Conservation (phyloP, 2,329 filamentous ascomycete genomes). For the Metarhizium robertsii region DNA sequence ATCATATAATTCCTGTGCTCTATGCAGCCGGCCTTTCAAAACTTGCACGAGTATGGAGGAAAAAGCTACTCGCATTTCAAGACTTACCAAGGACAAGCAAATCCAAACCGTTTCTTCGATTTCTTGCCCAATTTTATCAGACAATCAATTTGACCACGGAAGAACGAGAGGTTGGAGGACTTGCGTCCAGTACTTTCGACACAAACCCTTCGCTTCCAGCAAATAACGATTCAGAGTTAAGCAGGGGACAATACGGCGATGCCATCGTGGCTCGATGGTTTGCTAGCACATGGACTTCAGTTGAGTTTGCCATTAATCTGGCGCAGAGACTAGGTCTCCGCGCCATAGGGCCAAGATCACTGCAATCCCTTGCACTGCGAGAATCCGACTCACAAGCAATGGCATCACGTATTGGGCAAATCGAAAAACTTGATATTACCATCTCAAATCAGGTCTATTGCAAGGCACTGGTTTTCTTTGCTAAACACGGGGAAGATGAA, state of each 20-base stretch:
- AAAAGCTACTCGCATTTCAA: slow-evolving; percentile 26
- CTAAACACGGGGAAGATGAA: slow-evolving; percentile 41
- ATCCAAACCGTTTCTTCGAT: slow-evolving; percentile 38
- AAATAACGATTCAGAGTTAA: neutral
- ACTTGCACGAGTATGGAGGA: slow-evolving; percentile 39
- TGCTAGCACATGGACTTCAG: slow-evolving; percentile 59
- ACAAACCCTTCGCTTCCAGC: neutral
- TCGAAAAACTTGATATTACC: slow-evolving; percentile 53
- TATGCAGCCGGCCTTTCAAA: slow-evolving; percentile 35
- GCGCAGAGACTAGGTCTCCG: slow-evolving; percentile 62
- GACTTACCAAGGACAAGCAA: slow-evolving; percentile 33
- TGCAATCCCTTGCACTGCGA: slow-evolving; percentile 68
- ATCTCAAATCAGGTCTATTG: slow-evolving; percentile 56
- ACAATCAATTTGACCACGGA: slow-evolving; percentile 24
- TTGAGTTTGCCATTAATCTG: slow-evolving; percentile 63
- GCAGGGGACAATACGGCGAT: slow-evolving; percentile 18
- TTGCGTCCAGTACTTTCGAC: neutral
- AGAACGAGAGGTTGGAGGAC: slow-evolving; percentile 21
- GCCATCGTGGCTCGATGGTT: slow-evolving; percentile 73
- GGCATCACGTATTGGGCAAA: slow-evolving; percentile 46
- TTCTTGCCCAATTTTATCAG: slow-evolving; percentile 36
- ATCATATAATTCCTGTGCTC: slow-evolving; percentile 40
- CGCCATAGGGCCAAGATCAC: slow-evolving; percentile 62
- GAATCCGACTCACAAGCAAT: slow-evolving; percentile 48
- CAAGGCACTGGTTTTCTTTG: slow-evolving; percentile 55